Evolutionary conservation across 768 basidiomycete species (phyloP), one percentile per base, ranked within the genome.

Genomic region (Pulveroboletus frians): DNA sequence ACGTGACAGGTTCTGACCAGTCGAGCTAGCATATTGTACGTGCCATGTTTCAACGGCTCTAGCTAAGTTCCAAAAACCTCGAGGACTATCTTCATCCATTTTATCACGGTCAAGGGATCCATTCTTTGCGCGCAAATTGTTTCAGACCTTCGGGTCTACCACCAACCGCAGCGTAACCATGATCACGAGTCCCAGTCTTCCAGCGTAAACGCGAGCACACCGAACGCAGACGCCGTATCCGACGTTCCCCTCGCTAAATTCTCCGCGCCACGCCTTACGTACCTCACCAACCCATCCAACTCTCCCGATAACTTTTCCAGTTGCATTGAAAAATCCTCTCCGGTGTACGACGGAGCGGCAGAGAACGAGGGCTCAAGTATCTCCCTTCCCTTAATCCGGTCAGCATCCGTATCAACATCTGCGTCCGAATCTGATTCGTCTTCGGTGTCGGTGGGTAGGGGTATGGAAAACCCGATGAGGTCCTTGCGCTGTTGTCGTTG

Each of bases 171-270:
- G 11, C 30, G 6, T 15, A 47, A 15, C 20, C 32, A n/a, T 18
- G 27, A 44, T 52, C 44, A 67, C 15, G 49, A 67, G 65, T 88
- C 86, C 87, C 88, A 91, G 61, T 88, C 88, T 46, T 90, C 85
- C 50, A 92, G 69, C 36, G 78, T 72, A 63, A 92, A 91, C 9
- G 86, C 84, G 43, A 91, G 69, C 29, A 87, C 74, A 1, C 79
- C 83, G 61, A 88, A 90, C 1, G 82, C 72, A 26, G 81, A 64
- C 11, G 83, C 79, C 23, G 74, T 78, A 44, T 83, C 81, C 15
- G 74, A 74, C n/a, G 71, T 64, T 1, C 83, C 81, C 35, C 77
- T 77, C 11, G 83, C 83, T 20, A 89, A 69, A 56, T 72, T 80
- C 62, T 91, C 89, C 7, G 83, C 79, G 0, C 84, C 84, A 26